Percentiles rank a stretch among this genome's conserved stretches.
Evolutionary conservation across 2,329 filamentous ascomycete genomes (phyloP).

Genomic region (Stachybotrys echinatus): DNA sequence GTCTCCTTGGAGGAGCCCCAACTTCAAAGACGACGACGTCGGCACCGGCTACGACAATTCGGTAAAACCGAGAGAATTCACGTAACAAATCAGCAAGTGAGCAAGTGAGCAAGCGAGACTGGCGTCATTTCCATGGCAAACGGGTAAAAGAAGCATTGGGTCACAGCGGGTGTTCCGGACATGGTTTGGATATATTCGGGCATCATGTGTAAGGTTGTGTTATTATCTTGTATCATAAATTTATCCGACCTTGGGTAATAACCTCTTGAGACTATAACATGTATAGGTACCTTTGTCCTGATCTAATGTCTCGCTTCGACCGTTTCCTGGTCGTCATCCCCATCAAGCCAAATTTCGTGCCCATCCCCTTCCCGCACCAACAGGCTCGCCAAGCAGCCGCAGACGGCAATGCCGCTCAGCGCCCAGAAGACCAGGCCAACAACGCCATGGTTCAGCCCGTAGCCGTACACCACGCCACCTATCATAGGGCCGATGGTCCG

Average conservation of each 20-base stretch:
- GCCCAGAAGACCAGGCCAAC: slow-evolving; percentile 57
- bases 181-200: background rate
- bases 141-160: background rate
- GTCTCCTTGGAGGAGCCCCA: slow-evolving; percentile 19
- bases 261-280: background rate
- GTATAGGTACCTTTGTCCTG: background rate
- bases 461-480: slow-evolving; percentile 56
- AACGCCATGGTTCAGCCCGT: slow-evolving; percentile 49
- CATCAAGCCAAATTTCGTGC: slow-evolving; percentile 60
- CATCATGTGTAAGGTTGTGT: background rate
- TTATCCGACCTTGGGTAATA: no score
- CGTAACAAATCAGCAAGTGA: slow-evolving; percentile 8
- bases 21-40: slow-evolving; percentile 19
- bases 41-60: slow-evolving; percentile 22
- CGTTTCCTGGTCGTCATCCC: slow-evolving; percentile 43
- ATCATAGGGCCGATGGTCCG: slow-evolving; percentile 56
- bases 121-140: slow-evolving; percentile 13
- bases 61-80: slow-evolving; percentile 27
- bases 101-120: background rate
- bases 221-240: background rate
- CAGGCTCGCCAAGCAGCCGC: slow-evolving; percentile 44
- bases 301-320: slow-evolving; percentile 2
- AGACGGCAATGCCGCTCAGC: slow-evolving; percentile 42
- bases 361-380: slow-evolving; percentile 57
- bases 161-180: background rate